A percentile compares a stretch with the other conserved stretches of the same genome.
phyloP scores from a whole-genome alignment of 2,329 filamentous ascomycete species.

The Fusarium sp. region DNA sequence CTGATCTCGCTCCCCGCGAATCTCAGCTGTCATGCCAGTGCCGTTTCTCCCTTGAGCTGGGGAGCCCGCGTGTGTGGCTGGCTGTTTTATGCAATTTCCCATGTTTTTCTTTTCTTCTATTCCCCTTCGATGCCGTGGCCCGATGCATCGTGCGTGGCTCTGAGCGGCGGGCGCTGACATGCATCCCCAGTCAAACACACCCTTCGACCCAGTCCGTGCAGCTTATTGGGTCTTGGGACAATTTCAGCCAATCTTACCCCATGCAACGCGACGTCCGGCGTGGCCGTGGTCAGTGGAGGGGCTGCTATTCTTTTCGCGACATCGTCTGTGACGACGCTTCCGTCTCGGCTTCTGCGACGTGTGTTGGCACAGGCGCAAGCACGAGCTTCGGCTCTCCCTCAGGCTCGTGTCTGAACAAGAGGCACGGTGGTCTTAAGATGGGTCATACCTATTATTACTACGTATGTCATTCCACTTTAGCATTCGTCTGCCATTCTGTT shows the following conservation, averaged over 20 bases:
- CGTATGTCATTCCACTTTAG: constrained; percentile 64
- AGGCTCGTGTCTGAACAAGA: constrained; percentile 53
- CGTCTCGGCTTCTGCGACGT: constrained; percentile 46
- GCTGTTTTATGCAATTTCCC: constrained; percentile 43
- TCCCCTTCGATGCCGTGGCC: constrained; percentile 36
- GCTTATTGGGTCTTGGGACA: constrained; percentile 94
- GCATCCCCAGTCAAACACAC: constrained; percentile 65
- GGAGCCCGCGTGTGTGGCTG: constrained; percentile 24
- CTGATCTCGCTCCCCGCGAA: constrained; percentile 34
- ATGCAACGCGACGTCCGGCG: constrained; percentile 85
- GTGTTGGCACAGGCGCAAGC: constrained; percentile 32
- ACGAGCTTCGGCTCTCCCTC: constrained; percentile 4
- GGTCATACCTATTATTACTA: constrained; percentile 96
- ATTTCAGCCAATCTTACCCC: constrained; percentile 81
- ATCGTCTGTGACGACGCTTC: constrained; percentile 83
- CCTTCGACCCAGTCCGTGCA: constrained; percentile 76
- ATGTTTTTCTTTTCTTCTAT: constrained; percentile 40
- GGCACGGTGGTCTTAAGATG: constrained; percentile 88
- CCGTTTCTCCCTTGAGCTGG: constrained; percentile 16
- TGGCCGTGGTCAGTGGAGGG: constrained; percentile 83
- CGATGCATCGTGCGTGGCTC: constrained; percentile 20
- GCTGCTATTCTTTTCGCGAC: constrained; percentile 87
- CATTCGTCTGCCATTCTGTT: constrained; percentile 12
- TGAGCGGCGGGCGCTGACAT: constrained; percentile 41
- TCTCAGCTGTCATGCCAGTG: constrained; percentile 30